Evolutionary conservation across 805 yeast species (phyloP).

Genomic region (Zygosaccharomyces bailii): DNA sequence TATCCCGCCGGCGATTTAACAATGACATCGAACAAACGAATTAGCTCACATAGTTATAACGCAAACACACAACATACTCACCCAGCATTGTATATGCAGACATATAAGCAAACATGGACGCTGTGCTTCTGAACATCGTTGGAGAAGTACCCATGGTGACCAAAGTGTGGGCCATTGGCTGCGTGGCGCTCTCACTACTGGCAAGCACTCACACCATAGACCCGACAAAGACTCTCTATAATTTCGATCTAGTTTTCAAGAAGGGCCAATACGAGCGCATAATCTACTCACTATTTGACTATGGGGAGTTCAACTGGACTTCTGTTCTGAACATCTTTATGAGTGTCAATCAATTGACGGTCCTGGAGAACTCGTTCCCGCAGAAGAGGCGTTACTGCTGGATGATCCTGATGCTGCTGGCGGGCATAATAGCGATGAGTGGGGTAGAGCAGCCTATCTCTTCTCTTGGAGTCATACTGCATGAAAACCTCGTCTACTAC

Average conservation of each 20-base stretch:
- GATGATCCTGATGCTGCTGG: constrained; percentile 22
- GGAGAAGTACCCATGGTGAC: constrained; percentile 42
- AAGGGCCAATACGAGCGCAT: constrained; percentile 40
- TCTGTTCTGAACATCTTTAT: constrained; percentile 25
- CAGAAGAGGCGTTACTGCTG: constrained; percentile 28
- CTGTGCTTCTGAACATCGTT: constrained; percentile 25
- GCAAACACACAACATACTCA: too few species aligned
- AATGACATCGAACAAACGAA: too few species aligned
- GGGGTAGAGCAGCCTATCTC: constrained; percentile 27
- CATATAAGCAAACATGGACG: constrained; percentile 25
- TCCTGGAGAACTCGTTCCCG: constrained; percentile 28
- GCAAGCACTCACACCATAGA: constrained; percentile 36
- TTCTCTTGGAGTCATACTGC: constrained; percentile 27
- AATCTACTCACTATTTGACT: constrained; percentile 39
- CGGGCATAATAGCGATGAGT: constrained; percentile 22
- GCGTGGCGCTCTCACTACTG: constrained; percentile 36
- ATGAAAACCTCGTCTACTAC: constrained; percentile 30
- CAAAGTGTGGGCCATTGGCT: constrained; percentile 37
- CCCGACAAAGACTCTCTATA: constrained; percentile 34
- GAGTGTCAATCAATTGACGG: constrained; percentile 25
- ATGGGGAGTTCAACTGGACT: constrained; percentile 33
- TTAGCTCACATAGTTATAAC: too few species aligned
- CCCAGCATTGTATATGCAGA: neutral
- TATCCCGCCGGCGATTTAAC: neutral
- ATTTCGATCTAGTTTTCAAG: constrained; percentile 39